Base-by-base conservation (phyloP, 164 flowering plant genomes). In the Sedum album region DNA sequence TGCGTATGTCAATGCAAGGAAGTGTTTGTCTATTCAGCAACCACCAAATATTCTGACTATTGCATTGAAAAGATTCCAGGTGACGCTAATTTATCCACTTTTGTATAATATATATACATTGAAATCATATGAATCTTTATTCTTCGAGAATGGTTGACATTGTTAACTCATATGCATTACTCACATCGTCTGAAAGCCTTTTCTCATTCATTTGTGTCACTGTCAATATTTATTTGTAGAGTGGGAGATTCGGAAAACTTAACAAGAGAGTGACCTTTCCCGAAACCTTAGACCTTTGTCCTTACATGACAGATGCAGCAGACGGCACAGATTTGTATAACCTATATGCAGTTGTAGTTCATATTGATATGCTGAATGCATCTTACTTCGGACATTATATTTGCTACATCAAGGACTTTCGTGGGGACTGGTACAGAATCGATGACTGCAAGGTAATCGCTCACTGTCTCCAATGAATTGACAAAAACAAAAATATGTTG, bases 11-110 rank as follows among this genome's bases (percentile, higher is more conserved):
- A 86, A 73, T 80, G 99, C 99, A 36, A 83, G 86, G 84, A 94
- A 94, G 80, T 91, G 90, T 39, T 86, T 94, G 13, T 84, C 86
- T 14, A 72, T 94, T 64, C 80, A 71, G 65, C 75, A 68, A 57
- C 87, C 95, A 72, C 99, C 99, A 70, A 94, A 94, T 68, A 82
- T 94, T 69, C 96, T 94, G 46, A 94, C 99, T 17, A 83, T 94
- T 74, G 96, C 97, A 38, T 83, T 94, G 64, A 94, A 94, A 80
- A 80, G 99, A 81, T 94, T 94, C 78, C 97, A 90, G 96, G 99
- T 65, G 61, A 51, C 7, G 57, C 4, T 7, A 17, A 28, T 14
- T 14, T 30, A 15, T 6, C 30, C 20, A 28, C n/a, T 63, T 23
- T 68, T 31, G 9, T 68, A 13, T 20, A 14, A 42, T 30, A 0